These are phyloP conservation scores for Aureobasidium subglaciale DNA, from an alignment of 2,329 filamentous ascomycete species.

Conservation along the genomic window DNA sequence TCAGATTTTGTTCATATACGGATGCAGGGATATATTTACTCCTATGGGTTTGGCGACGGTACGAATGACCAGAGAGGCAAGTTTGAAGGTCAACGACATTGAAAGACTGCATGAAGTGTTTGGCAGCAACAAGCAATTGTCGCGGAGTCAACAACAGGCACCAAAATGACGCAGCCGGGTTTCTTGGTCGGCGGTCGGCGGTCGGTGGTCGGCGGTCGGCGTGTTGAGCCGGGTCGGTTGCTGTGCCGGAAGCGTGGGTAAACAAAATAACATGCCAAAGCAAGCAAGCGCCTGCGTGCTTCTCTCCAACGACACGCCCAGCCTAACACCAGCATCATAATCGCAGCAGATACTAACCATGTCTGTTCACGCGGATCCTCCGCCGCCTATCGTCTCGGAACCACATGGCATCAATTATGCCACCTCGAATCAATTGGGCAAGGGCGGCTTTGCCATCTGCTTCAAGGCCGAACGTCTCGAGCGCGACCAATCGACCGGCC, in stretches of 20 bases:
- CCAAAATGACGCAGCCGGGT: not conserved
- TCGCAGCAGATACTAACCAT: constrained; percentile 17
- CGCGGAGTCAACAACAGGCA: not conserved
- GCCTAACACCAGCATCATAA: constrained; percentile 10
- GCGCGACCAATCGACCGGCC: constrained; percentile 49
- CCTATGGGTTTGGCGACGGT: constrained; percentile 63
- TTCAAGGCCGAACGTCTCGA: constrained; percentile 62
- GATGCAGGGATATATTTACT: constrained; percentile 33
- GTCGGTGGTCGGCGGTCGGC: not conserved
- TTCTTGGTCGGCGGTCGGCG: not conserved
- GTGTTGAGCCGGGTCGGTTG: constrained; percentile 4
- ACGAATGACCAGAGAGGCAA: constrained; percentile 57
- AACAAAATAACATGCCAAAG: constrained; percentile 9
- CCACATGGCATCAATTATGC: constrained; percentile 67
- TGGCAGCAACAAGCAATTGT: not conserved
- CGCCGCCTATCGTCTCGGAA: constrained; percentile 55
- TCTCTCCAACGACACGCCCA: constrained; percentile 1
- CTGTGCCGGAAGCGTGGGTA: constrained; percentile 2
- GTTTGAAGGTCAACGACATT: constrained; percentile 61
- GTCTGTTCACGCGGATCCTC: constrained; percentile 45
- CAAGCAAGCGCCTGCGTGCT: not conserved
- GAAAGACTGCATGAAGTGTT: constrained; percentile 9
- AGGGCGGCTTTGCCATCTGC: constrained; percentile 77
- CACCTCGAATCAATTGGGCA: constrained; percentile 66
- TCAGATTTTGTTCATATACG: not conserved